Evolutionary conservation across 148 eudicot genomes (phyloP).

Genomic region (Rheum nobile): DNA sequence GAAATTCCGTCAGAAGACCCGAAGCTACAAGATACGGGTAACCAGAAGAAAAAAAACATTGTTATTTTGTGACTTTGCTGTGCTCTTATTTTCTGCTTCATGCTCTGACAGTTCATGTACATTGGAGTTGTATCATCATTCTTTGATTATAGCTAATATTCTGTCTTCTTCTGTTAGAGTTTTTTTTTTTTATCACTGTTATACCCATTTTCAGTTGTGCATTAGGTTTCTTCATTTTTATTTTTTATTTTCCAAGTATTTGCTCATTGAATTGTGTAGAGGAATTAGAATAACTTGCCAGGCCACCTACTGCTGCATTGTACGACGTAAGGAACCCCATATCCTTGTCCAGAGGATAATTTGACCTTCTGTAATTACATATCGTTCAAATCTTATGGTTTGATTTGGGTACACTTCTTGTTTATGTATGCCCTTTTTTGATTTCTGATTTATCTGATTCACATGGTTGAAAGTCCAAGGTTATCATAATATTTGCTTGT

Average conservation of each 20-base stretch:
- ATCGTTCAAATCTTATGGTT: neutral
- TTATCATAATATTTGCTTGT: neutral
- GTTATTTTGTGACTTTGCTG: neutral
- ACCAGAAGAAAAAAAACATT: neutral
- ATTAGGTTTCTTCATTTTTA: neutral
- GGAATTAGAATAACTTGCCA: neutral
- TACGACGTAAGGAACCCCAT: neutral
- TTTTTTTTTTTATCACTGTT: neutral
- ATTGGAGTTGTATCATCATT: neutral
- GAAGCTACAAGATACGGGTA: constrained; percentile 73
- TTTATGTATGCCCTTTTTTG: neutral
- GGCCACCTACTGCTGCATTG: neutral
- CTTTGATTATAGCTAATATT: neutral
- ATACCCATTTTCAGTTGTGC: neutral
- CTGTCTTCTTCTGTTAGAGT: neutral
- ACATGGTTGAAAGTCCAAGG: neutral
- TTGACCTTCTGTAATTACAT: neutral
- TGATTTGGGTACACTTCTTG: neutral
- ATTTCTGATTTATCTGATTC: neutral
- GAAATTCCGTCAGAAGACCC: constrained; percentile 65
- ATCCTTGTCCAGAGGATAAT: neutral
- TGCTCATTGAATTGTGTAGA: neutral
- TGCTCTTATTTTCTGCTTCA: neutral
- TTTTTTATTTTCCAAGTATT: neutral
- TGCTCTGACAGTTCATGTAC: neutral